A percentile compares a stretch with the other conserved stretches of the same genome.
These are phyloP conservation scores for Phyllosticta citrichinensis DNA, from an alignment of 2,329 filamentous ascomycete species.

Conservation along the genomic window DNA sequence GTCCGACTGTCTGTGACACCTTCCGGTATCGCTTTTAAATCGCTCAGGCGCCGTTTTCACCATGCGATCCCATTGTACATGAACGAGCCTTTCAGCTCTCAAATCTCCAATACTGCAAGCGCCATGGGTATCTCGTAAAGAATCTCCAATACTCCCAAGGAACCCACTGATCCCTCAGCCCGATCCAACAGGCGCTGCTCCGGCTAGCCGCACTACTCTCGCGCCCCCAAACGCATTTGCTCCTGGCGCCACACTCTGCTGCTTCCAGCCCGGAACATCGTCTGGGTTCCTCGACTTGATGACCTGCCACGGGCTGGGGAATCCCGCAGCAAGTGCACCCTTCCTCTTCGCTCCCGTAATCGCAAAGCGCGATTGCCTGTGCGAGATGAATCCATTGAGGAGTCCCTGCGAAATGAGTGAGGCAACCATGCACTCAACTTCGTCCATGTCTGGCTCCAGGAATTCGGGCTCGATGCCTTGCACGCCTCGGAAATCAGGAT, in stretches of 20 bases:
- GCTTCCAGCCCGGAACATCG: slow-evolving; percentile 69
- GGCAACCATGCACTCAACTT: slow-evolving; percentile 69
- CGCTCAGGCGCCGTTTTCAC: no score
- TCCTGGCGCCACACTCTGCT: slow-evolving; percentile 17
- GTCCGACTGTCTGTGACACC: no score
- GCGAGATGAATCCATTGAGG: slow-evolving; percentile 74
- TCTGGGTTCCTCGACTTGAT: slow-evolving; percentile 46
- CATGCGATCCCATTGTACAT: no score
- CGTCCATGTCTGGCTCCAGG: slow-evolving; percentile 41
- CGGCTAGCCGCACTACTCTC: slow-evolving; percentile 48
- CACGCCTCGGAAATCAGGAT: slow-evolving; percentile 36
- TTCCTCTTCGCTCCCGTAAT: slow-evolving; percentile 61
- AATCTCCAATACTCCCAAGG: not conserved
- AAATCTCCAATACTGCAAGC: not conserved
- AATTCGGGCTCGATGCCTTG: slow-evolving; percentile 16
- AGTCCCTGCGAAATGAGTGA: slow-evolving; percentile 71
- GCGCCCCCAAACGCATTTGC: slow-evolving; percentile 31
- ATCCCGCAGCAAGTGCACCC: slow-evolving; percentile 56
- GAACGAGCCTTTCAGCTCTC: not conserved
- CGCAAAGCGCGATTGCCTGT: slow-evolving; percentile 66
- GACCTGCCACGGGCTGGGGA: slow-evolving; percentile 63
- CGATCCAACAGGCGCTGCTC: slow-evolving; percentile 38
- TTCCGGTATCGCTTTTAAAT: no score
- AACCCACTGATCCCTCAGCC: not conserved
- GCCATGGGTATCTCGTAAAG: not conserved